Percentiles rank a stretch among this genome's conserved stretches.
These are phyloP conservation scores for Punica granatum DNA, from an alignment of 345 rosid genomes.

Conservation along the genomic window DNA sequence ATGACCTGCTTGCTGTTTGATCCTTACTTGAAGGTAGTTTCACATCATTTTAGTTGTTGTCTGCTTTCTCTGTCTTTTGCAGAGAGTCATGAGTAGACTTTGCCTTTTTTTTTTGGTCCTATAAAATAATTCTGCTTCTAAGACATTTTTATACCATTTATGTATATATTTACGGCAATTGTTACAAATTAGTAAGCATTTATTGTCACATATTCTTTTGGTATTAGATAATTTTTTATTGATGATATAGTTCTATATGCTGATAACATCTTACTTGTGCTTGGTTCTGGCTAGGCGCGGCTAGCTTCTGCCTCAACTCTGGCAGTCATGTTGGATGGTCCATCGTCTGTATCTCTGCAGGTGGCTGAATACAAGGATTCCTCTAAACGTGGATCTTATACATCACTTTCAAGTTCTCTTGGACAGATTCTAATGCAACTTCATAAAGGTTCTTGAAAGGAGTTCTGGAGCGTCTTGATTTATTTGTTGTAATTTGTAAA, in stretches of 20 bases:
- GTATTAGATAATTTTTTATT: not conserved
- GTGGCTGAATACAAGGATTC: conserved; percentile 89
- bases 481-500: not conserved
- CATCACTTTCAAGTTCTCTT: conserved; percentile 80
- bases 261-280: conserved; percentile 9
- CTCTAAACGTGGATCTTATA: conserved; percentile 58
- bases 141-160: no score
- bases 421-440: conserved; percentile 85
- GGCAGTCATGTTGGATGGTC: conserved; percentile 75
- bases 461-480: conserved; percentile 1
- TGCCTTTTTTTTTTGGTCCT: not conserved
- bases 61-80: not conserved
- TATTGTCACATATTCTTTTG: not conserved
- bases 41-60: not conserved
- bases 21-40: conserved; percentile 74
- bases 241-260: not conserved
- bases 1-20: conserved; percentile 85
- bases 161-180: no score
- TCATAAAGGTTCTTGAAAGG: conserved; percentile 55
- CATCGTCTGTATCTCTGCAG: conserved; percentile 77
- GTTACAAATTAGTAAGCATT: not conserved
- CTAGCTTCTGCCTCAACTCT: conserved; percentile 73
- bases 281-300: conserved; percentile 54
- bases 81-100: not conserved
- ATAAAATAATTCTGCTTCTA: not conserved